Evolutionary conservation across 257 asterid species (phyloP).

Genomic region (Echites panduratus): DNA sequence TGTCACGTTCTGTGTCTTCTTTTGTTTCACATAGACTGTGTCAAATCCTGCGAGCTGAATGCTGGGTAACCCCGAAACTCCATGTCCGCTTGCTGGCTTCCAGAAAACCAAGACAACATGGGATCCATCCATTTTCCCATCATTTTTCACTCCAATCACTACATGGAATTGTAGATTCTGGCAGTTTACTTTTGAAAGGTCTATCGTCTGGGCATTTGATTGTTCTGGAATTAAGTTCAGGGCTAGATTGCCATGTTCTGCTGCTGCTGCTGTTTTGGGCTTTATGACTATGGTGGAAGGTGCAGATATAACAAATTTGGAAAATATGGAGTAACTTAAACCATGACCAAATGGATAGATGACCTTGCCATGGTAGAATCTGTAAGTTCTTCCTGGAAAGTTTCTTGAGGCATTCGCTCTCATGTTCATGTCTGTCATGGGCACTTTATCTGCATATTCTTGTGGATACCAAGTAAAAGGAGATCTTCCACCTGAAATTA

Average conservation of each 20-base stretch:
- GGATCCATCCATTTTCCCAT: constrained; percentile 23
- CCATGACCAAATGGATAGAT: constrained; percentile 28
- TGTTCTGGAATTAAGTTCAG: not conserved
- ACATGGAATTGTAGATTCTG: constrained; percentile 6
- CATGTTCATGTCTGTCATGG: constrained; percentile 35
- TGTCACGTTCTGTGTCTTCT: constrained; percentile 9
- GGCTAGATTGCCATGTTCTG: not conserved
- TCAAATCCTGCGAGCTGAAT: constrained; percentile 27
- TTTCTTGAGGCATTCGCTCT: constrained; percentile 24
- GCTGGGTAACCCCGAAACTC: constrained; percentile 16
- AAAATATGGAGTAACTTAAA: constrained; percentile 24
- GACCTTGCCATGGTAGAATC: constrained; percentile 21
- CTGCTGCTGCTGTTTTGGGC: not conserved
- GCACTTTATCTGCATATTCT: constrained; percentile 25
- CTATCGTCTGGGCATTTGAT: constrained; percentile 11
- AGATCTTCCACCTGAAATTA: constrained; percentile 27
- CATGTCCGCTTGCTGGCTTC: constrained; percentile 17
- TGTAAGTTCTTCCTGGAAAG: constrained; percentile 27
- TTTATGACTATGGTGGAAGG: constrained; percentile 19
- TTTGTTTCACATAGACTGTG: constrained; percentile 18
- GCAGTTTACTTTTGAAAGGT: constrained; percentile 20
- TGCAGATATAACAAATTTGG: constrained; percentile 19
- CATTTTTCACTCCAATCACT: constrained; percentile 21
- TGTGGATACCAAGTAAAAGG: constrained; percentile 38
- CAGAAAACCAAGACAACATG: constrained; percentile 28